A percentile compares a stretch with the other conserved stretches of the same genome.
Evolutionary conservation across 306 rosid species (phyloP).

Genomic region (Prunus kanzakura): DNA sequence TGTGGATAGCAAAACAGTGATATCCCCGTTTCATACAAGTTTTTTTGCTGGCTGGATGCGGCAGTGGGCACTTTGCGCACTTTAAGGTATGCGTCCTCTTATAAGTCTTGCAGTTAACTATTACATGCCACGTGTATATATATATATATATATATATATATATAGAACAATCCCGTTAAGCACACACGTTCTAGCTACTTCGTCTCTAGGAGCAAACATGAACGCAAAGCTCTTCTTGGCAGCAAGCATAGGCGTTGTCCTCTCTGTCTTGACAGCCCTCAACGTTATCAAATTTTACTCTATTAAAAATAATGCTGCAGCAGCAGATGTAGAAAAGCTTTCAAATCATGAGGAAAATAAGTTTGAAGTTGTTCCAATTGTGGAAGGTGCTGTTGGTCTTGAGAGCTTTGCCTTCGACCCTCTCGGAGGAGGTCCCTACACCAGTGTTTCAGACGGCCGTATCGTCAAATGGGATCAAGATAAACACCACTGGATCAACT

Average conservation of each 20-base stretch:
- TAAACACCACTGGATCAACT: conserved; percentile 48
- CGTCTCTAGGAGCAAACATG: not conserved
- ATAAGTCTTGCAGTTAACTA: too few relatives aligned
- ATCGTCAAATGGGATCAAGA: conserved; percentile 57
- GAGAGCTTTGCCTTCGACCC: not conserved
- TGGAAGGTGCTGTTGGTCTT: not conserved
- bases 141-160: too few relatives aligned
- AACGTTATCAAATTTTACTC: not conserved
- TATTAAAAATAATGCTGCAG: not conserved
- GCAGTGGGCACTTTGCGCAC: too few relatives aligned
- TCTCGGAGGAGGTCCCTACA: conserved; percentile 4
- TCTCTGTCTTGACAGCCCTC: not conserved
- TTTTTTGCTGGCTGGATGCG: too few relatives aligned
- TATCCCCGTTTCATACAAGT: too few relatives aligned
- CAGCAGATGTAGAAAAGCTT: not conserved
- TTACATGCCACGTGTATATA: too few relatives aligned
- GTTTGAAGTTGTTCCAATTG: not conserved
- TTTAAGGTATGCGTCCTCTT: too few relatives aligned
- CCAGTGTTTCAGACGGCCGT: conserved; percentile 66
- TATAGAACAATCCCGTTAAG: too few relatives aligned
- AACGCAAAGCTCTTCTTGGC: not conserved
- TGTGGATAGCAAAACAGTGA: too few relatives aligned
- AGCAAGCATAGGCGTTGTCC: not conserved
- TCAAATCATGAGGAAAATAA: not conserved
- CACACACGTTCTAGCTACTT: too few relatives aligned